Evolutionary conservation across 192 early-diverging fungal species (phyloP).

Genomic region (Gryganskiella cystojenkinii): DNA sequence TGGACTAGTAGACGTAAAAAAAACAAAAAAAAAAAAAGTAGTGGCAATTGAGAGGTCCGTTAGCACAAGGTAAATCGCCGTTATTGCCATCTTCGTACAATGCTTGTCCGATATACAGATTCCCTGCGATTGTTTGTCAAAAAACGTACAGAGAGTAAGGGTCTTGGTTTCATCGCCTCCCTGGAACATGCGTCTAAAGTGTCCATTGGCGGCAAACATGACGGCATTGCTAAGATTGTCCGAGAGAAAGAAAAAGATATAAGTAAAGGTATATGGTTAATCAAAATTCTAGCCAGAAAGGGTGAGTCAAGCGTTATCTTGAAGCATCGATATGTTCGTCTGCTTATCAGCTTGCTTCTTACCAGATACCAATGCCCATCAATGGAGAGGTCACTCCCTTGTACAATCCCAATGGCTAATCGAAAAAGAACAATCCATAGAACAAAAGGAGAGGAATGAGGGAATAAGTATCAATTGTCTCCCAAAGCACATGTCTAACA

Average conservation of each 20-base stretch:
- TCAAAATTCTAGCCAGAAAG: background rate
- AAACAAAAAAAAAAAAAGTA: constrained; percentile 11
- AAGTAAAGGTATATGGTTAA: background rate
- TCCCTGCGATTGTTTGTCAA: too few relatives aligned
- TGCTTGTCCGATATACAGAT: too few relatives aligned
- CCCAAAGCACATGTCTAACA: background rate
- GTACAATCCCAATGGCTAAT: constrained; percentile 70
- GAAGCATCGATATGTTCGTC: too few relatives aligned
- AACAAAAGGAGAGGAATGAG: background rate
- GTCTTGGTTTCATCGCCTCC: constrained; percentile 54
- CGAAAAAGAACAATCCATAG: background rate
- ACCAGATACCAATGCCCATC: constrained; percentile 79
- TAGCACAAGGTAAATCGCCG: too few relatives aligned
- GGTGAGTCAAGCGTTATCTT: background rate
- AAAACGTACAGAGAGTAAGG: constrained; percentile 60
- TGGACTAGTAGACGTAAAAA: constrained; percentile 36
- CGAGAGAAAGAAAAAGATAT: background rate
- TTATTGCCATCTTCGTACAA: too few relatives aligned
- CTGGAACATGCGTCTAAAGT: constrained; percentile 66
- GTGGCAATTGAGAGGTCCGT: background rate
- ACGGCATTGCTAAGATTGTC: constrained; percentile 68
- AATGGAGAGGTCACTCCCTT: constrained; percentile 77
- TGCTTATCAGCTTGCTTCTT: too few relatives aligned
- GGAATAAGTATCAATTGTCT: background rate
- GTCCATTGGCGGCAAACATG: constrained; percentile 72